Evolutionary conservation across 345 rosid genomes (phyloP).

Genomic region (Populus ilicifolia): DNA sequence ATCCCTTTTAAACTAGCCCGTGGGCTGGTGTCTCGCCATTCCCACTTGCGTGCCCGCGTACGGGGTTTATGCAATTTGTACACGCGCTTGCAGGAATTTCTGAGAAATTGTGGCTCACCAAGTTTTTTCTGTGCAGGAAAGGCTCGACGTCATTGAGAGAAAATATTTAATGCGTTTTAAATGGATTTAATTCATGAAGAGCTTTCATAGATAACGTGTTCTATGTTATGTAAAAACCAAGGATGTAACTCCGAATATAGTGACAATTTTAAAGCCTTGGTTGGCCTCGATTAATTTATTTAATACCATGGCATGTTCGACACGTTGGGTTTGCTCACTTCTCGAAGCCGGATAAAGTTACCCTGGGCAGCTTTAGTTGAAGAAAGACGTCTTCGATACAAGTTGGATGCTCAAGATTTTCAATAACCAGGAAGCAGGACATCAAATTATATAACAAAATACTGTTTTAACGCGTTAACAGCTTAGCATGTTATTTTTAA

Average conservation of each 20-base stretch:
- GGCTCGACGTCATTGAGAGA: not conserved
- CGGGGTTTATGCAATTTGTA: not conserved
- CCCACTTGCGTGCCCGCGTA: not conserved
- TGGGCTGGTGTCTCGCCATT: not conserved
- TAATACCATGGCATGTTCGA: not conserved
- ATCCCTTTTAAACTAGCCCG: not conserved
- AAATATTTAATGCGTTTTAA: too few species aligned
- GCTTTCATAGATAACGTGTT: too few species aligned
- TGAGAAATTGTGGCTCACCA: not conserved
- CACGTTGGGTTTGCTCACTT: not conserved
- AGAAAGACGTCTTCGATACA: too few species aligned
- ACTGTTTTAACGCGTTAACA: not conserved
- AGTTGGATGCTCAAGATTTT: not conserved
- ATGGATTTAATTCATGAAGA: too few species aligned
- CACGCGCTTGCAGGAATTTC: not conserved
- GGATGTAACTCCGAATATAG: too few species aligned
- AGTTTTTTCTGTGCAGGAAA: not conserved
- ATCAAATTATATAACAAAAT: not conserved
- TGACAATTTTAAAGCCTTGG: not conserved
- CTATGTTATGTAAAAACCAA: too few species aligned
- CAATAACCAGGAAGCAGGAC: not conserved
- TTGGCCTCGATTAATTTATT: not conserved
- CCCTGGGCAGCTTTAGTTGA: not conserved
- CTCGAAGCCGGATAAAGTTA: not conserved
- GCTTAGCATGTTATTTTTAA: not conserved